Percentiles rank a stretch among this genome's conserved stretches.
These are phyloP conservation scores for Tetrapyrgos nigripes DNA, from an alignment of 1,284 basidiomycete species.

Conservation along the genomic window DNA sequence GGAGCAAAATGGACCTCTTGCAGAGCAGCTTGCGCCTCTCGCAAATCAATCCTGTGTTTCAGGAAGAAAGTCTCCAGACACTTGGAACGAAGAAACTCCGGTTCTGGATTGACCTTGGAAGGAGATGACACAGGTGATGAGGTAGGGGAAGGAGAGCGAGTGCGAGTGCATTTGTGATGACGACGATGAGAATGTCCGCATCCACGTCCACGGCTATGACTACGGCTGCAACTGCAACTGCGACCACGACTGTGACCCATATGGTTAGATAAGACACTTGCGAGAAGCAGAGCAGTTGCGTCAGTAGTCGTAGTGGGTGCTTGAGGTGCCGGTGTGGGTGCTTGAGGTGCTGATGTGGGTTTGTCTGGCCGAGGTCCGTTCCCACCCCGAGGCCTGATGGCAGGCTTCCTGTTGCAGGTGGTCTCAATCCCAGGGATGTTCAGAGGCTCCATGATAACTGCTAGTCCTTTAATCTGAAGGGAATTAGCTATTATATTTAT, in stretches of 20 bases:
- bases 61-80: neutral
- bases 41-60: neutral
- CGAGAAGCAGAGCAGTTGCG: neutral
- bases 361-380: neutral
- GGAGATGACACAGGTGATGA: neutral
- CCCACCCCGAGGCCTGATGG: neutral
- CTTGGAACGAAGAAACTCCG: neutral
- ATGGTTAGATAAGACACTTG: neutral
- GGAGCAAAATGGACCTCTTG: conserved; percentile 24
- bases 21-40: conserved; percentile 19
- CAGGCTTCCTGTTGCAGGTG: neutral
- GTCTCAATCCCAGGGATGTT: neutral
- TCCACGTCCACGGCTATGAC: too few species aligned
- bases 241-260: neutral
- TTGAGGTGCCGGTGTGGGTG: too few species aligned
- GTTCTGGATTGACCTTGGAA: neutral
- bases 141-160: neutral
- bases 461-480: neutral
- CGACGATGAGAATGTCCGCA: too few species aligned
- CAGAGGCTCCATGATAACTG: neutral
- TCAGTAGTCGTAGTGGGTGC: neutral
- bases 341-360: too few species aligned
- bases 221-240: neutral
- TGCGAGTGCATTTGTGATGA: neutral
- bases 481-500: too few species aligned